Evolutionary conservation across 1,284 basidiomycete species (phyloP).

Genomic region (Cryptococcus neoformans): DNA sequence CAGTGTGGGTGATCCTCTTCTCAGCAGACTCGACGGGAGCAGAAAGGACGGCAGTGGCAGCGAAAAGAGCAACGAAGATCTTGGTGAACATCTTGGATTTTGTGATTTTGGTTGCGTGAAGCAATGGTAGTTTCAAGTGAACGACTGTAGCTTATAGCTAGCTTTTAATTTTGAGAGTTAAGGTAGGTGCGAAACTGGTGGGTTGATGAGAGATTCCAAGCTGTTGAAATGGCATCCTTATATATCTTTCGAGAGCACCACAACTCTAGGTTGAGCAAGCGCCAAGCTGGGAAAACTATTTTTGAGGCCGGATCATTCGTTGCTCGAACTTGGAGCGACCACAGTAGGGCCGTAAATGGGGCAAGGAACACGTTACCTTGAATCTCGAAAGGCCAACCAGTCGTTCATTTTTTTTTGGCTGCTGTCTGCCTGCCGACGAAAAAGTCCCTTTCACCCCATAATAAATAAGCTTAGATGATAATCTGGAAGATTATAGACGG

Average conservation of each 20-base stretch:
- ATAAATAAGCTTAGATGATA: neutral
- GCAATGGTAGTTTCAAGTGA: neutral
- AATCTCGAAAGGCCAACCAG: no score
- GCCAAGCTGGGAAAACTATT: neutral
- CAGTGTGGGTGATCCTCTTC: conserved; percentile 20
- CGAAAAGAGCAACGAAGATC: conserved; percentile 21
- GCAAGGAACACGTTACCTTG: no score
- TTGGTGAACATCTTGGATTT: conserved; percentile 22
- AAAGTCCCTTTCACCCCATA: no score
- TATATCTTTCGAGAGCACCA: conserved; percentile 1
- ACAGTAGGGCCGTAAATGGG: no score
- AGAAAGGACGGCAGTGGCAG: conserved; percentile 23
- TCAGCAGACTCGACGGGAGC: conserved; percentile 20
- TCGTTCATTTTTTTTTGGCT: no score
- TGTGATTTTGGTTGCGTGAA: conserved; percentile 1
- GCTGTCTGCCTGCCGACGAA: no score
- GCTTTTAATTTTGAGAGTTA: neutral
- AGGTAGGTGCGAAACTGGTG: neutral
- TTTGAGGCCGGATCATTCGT: neutral
- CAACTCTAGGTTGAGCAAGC: neutral
- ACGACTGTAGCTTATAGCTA: conserved; percentile 1
- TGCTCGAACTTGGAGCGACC: no score
- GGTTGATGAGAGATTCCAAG: neutral
- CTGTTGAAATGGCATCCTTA: neutral
- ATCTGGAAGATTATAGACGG: neutral